phyloP scores from a whole-genome alignment of 768 basidiomycete species.

The Hydnum rufescens region DNA sequence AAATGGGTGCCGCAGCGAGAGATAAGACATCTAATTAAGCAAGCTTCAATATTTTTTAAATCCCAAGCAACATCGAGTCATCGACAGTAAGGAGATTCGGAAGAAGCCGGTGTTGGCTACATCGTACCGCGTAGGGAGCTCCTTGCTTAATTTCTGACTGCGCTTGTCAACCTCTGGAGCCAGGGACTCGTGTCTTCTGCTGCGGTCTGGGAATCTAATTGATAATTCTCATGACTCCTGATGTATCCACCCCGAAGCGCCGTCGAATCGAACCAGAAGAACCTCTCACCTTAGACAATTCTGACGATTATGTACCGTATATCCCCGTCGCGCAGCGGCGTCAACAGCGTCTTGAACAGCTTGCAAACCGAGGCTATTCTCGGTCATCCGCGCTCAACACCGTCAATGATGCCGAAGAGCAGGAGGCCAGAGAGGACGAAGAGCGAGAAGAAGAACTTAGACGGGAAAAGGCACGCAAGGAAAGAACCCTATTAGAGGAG shows the following conservation, averaged over 20 bases:
- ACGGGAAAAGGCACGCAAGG: constrained; percentile 58
- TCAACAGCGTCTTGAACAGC: constrained; percentile 57
- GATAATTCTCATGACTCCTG: not conserved
- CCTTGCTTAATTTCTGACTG: too few relatives aligned
- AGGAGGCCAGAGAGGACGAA: constrained; percentile 44
- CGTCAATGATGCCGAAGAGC: constrained; percentile 24
- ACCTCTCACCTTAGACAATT: constrained; percentile 20
- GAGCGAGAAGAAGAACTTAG: constrained; percentile 60
- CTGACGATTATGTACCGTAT: constrained; percentile 60
- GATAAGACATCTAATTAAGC: too few relatives aligned
- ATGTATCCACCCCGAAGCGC: constrained; percentile 4
- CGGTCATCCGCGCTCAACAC: constrained; percentile 30
- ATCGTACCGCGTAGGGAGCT: too few relatives aligned
- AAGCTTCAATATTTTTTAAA: too few relatives aligned
- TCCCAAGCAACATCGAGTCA: too few relatives aligned
- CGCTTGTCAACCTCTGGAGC: too few relatives aligned
- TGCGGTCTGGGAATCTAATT: too few relatives aligned
- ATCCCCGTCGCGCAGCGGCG: constrained; percentile 72
- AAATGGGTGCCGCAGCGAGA: too few relatives aligned
- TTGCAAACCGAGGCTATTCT: constrained; percentile 36
- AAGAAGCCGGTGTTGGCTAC: too few relatives aligned
- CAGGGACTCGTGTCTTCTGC: too few relatives aligned
- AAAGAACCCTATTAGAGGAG: constrained; percentile 74
- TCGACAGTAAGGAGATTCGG: too few relatives aligned
- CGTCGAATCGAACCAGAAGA: constrained; percentile 3